A percentile compares a stretch with the other conserved stretches of the same genome.
Evolutionary conservation across 768 basidiomycete genomes (phyloP).

Genomic region (Lactarius psammicola): DNA sequence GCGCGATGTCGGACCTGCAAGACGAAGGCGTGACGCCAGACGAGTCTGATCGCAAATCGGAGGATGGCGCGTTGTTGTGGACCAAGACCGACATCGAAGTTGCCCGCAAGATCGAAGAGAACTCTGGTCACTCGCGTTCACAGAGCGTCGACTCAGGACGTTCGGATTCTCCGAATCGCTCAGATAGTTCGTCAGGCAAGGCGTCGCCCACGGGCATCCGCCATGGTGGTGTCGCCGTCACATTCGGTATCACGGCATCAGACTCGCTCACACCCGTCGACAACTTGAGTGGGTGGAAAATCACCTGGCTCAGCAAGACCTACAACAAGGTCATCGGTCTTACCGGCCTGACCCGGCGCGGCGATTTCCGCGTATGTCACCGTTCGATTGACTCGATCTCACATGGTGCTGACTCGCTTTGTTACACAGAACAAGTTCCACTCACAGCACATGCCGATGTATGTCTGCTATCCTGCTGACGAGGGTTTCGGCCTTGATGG

Average conservation of each 20-base stretch:
- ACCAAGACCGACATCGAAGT: slow-evolving; percentile 12
- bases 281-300: slow-evolving; percentile 49
- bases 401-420: slow-evolving; percentile 1
- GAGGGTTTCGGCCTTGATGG: slow-evolving; percentile 49
- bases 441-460: slow-evolving; percentile 44
- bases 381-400: no score
- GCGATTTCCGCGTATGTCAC: slow-evolving; percentile 45
- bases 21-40: slow-evolving; percentile 31
- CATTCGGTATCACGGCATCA: slow-evolving; percentile 51
- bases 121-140: slow-evolving; percentile 13
- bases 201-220: slow-evolving; percentile 26
- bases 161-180: background rate
- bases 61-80: slow-evolving; percentile 12
- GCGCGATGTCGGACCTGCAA: slow-evolving; percentile 45
- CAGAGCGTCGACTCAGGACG: slow-evolving; percentile 13
- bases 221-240: slow-evolving; percentile 38
- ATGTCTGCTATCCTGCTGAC: slow-evolving; percentile 48
- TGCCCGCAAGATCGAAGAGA: slow-evolving; percentile 9
- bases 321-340: slow-evolving; percentile 43
- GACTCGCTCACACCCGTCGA: slow-evolving; percentile 40
- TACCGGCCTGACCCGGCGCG: slow-evolving; percentile 43
- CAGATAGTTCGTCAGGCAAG: slow-evolving; percentile 10
- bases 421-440: slow-evolving; percentile 46
- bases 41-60: slow-evolving; percentile 10
- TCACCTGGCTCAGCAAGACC: slow-evolving; percentile 44